phyloP scores from a whole-genome alignment of 1,139 yeast species.

The Taphrina betulina region DNA sequence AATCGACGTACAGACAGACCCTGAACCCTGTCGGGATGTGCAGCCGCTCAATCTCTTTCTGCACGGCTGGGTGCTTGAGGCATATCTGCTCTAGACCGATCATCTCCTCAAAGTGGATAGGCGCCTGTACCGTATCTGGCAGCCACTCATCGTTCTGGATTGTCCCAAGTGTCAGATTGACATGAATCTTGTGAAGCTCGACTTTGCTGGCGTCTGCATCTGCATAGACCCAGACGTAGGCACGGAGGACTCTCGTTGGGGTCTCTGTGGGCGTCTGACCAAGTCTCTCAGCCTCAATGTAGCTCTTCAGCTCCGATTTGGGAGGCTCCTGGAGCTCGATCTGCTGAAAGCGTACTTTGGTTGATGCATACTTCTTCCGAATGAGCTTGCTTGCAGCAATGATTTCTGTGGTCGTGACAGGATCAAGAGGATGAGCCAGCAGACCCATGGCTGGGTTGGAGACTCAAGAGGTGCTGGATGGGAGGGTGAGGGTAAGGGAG shows the following conservation, averaged over 20 bases:
- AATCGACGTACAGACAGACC: constrained; percentile 70
- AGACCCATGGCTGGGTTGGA: no score
- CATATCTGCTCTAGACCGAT: constrained; percentile 61
- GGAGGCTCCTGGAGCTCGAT: constrained; percentile 70
- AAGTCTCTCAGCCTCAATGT: constrained; percentile 52
- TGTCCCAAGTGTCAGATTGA: constrained; percentile 2
- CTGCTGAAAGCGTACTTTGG: constrained; percentile 57
- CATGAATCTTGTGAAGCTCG: constrained; percentile 6
- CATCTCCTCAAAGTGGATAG: constrained; percentile 74
- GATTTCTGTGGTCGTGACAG: background rate
- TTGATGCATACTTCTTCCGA: constrained; percentile 3
- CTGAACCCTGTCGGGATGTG: constrained; percentile 58
- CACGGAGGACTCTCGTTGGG: constrained; percentile 3
- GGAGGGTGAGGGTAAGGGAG: no score
- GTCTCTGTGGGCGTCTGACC: background rate
- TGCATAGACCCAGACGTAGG: constrained; percentile 21
- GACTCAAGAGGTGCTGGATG: no score
- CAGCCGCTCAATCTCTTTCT: constrained; percentile 67
- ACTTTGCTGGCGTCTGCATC: constrained; percentile 1
- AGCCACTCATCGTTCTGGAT: constrained; percentile 7
- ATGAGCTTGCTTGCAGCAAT: constrained; percentile 5
- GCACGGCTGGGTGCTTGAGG: constrained; percentile 67
- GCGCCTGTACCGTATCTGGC: constrained; percentile 48
- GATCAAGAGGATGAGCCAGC: background rate
- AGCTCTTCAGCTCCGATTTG: constrained; percentile 58